Evolutionary conservation across 306 rosid genomes (phyloP).

Genomic region (Calophaca sinica): DNA sequence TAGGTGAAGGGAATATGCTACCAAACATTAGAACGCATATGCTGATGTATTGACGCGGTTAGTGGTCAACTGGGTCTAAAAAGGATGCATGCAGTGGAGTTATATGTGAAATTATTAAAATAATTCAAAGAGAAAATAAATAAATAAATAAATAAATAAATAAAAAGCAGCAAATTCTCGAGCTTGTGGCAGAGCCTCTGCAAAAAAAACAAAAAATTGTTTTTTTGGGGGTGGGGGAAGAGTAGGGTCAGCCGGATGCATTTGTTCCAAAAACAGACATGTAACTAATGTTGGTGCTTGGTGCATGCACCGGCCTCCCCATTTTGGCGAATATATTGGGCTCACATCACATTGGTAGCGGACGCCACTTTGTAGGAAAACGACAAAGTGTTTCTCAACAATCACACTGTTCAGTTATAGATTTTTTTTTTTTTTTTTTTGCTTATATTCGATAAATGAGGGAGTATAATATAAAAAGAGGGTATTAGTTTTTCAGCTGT

Average conservation of each 20-base stretch:
- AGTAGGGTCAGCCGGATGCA: conserved; percentile 36
- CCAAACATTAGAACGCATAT: conserved; percentile 1
- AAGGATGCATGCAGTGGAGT: not conserved
- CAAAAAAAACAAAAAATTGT: not conserved
- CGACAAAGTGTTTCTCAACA: no score
- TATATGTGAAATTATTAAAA: no score
- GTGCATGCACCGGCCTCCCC: conserved; percentile 37
- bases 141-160: not conserved
- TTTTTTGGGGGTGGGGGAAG: not conserved
- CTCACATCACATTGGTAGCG: conserved; percentile 17
- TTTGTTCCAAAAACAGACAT: conserved; percentile 35
- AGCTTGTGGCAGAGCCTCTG: conserved; percentile 6
- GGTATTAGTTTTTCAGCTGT: not conserved
- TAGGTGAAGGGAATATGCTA: conserved; percentile 20
- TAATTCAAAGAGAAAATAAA: not conserved
- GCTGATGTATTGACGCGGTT: not conserved
- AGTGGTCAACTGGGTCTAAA: not conserved
- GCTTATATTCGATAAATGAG: no score
- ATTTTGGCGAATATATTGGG: conserved; percentile 39
- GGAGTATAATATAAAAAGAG: not conserved
- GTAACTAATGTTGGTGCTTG: conserved; percentile 24
- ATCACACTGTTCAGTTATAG: no score
- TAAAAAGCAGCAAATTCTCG: not conserved
- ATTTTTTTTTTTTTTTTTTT: no score
- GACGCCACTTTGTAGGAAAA: no score